phyloP scores from a whole-genome alignment of 108 stramenopile species.

The Bacterosira constricta region DNA sequence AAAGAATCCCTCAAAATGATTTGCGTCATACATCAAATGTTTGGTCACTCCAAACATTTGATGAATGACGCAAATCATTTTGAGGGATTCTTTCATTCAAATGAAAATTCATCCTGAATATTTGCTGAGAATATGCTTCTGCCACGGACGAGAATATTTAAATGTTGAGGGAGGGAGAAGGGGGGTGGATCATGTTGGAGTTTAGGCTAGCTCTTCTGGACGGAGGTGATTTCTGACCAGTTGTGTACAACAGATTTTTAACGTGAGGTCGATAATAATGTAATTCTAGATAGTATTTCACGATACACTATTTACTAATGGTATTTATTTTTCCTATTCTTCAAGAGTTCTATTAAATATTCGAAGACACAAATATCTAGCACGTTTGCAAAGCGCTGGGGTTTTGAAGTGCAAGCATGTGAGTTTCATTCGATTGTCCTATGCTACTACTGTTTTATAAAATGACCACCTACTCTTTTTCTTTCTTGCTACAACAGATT shows the following conservation, averaged over 20 bases:
- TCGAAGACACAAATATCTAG: not conserved
- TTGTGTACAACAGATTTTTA: not conserved
- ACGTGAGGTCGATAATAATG: not conserved
- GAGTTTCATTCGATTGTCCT: too few species aligned
- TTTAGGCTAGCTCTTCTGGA: not conserved
- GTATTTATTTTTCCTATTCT: not conserved
- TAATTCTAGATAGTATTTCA: not conserved
- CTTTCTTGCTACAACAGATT: too few species aligned
- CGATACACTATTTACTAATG: not conserved
- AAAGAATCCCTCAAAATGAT: slow-evolving; percentile 6
- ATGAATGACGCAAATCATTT: slow-evolving; percentile 43
- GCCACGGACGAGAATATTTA: slow-evolving; percentile 7
- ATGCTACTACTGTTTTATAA: too few species aligned
- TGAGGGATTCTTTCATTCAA: not conserved
- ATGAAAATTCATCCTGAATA: not conserved
- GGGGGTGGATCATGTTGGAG: not conserved
- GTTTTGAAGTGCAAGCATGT: too few species aligned
- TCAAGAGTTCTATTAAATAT: too few species aligned
- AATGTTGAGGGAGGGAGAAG: not conserved
- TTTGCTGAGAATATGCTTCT: slow-evolving; percentile 33
- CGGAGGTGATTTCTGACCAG: not conserved
- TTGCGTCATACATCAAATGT: not conserved
- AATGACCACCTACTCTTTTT: too few species aligned
- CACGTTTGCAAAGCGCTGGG: not conserved
- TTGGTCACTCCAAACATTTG: slow-evolving; percentile 11